Conservation (phyloP, 192 early-diverging fungal species). For the Phycomyces nitens region DNA sequence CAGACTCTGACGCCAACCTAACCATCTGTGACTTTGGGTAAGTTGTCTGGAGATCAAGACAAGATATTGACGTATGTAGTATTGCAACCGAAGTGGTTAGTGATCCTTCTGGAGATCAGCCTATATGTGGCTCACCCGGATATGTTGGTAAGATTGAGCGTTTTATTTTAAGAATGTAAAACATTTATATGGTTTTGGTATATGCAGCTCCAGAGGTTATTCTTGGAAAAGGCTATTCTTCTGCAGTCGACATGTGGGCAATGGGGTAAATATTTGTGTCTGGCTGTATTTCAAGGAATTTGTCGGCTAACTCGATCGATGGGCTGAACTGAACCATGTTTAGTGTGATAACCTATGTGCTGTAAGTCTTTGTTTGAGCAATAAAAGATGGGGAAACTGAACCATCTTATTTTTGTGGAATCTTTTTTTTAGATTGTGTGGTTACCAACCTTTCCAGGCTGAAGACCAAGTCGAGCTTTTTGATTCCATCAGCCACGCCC, state of each 20-base stretch:
- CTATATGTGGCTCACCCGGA: constrained; percentile 85
- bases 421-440: constrained; percentile 54
- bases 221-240: constrained; percentile 77
- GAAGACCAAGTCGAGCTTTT: constrained; percentile 56
- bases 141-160: constrained; percentile 45
- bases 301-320: no score
- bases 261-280: constrained; percentile 51
- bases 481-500: constrained; percentile 57
- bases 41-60: no score
- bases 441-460: constrained; percentile 74
- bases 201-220: constrained; percentile 81
- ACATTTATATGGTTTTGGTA: background rate
- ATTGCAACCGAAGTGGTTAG: constrained; percentile 60
- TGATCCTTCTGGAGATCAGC: constrained; percentile 63
- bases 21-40: constrained; percentile 85
- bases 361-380: constrained; percentile 44
- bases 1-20: constrained; percentile 59
- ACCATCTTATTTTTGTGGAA: background rate
- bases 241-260: constrained; percentile 92
- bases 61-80: no score
- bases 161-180: background rate
- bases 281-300: no score
- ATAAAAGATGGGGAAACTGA: background rate
- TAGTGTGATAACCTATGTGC: constrained; percentile 83
- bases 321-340: background rate